Evolutionary conservation across 441 rosid species (phyloP), one percentile per base, ranked within the genome.

Genomic region (Breynia disticha): DNA sequence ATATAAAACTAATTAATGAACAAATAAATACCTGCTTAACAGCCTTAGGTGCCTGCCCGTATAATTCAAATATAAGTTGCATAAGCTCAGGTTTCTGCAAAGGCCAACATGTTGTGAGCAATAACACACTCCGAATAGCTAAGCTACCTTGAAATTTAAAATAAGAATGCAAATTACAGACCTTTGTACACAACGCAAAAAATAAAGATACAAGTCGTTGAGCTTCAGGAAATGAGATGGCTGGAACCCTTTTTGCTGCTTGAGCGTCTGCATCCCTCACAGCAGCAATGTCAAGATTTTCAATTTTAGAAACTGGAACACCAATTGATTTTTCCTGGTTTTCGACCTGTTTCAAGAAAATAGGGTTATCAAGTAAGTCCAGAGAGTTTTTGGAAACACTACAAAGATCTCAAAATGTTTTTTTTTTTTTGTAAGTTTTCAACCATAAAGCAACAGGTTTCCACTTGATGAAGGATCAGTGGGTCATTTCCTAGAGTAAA

Each of bases 111-210:
- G 24, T n/a, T 11, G 64, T 77, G 63, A 70, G 76, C 55, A 53
- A 35, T 22, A 18, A 5, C 1, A 56, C 19, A 66, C 37, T 46
- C 51, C 18, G 32, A 43, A 28, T 4, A 17, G 15, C 22, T 18
- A 7, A 37, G 22, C 16, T 54, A 18, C 44, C 35, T 54, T 44
- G 19, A 19, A 24, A 68, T 53, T 59, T 50, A 42, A 46, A 60
- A 57, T 32, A 55, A 20, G 51, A 54, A 22, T 54, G 48, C 37
- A 57, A 57, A 42, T 41, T 13, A 52, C 80, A 60, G 52, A 94
- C 99, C 97, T 94, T 91, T 63, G 84, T 85, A 70, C 97, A 94
- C 54, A 94, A 79, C 63, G 97, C 97, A 62, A 87, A 94, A 80
- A 76, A 87, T 67, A 94, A 74, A 68, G 99, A 94, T 64, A 79